Evolutionary conservation across 2,329 filamentous ascomycete genomes (phyloP).

Genomic region (Colletotrichum eleusines): DNA sequence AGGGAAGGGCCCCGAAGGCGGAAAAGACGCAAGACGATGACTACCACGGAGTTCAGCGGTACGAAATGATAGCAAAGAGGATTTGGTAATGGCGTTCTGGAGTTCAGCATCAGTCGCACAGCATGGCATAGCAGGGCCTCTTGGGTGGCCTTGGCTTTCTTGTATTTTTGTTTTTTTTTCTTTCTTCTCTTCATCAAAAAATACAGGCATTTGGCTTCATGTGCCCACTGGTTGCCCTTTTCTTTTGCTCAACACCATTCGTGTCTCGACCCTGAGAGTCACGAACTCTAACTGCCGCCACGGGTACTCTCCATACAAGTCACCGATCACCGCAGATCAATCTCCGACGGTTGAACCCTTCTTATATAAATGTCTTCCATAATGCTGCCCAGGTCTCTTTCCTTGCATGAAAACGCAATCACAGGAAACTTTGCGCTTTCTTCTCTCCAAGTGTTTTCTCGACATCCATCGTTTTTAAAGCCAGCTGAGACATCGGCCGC

Average conservation of each 20-base stretch:
- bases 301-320: not conserved
- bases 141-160: not conserved
- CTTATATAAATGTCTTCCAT: not conserved
- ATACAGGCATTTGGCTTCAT: not conserved
- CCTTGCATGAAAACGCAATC: not conserved
- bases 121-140: constrained; percentile 2
- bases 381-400: not conserved
- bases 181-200: not conserved
- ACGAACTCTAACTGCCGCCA: not conserved
- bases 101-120: not conserved
- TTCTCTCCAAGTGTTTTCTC: not conserved
- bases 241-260: too few relatives aligned
- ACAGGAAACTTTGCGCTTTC: not conserved
- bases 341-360: not conserved
- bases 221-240: not conserved
- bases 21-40: constrained; percentile 58
- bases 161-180: not conserved
- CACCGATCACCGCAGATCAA: not conserved
- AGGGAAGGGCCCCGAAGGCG: constrained; percentile 67
- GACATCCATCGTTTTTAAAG: not conserved
- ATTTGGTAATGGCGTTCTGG: constrained; percentile 77
- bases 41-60: constrained; percentile 79
- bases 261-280: not conserved
- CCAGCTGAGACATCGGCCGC: not conserved
- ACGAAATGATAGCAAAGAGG: constrained; percentile 95